A percentile compares a stretch with the other conserved stretches of the same genome.
phyloP scores from a whole-genome alignment of 208 protist species.

The Phytomonas sp. region DNA sequence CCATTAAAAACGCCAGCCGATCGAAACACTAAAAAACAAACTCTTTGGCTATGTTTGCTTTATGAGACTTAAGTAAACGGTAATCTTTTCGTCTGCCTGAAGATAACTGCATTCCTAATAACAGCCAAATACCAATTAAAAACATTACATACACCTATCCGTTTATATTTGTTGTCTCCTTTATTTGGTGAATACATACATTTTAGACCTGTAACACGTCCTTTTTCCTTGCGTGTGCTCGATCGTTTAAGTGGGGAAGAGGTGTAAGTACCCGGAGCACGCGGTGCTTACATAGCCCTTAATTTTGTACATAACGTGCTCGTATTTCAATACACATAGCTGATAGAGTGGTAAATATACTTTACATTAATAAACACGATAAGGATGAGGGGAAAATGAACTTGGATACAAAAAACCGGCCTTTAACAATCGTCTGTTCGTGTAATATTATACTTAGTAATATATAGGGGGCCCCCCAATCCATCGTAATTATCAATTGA shows the following conservation, averaged over 20 bases:
- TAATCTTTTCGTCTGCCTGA: background rate
- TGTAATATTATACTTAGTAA: background rate
- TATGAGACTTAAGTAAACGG: background rate
- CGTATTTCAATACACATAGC: conserved; percentile 5
- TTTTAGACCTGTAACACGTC: background rate
- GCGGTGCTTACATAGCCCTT: background rate
- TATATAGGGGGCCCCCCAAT: background rate
- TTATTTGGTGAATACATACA: background rate
- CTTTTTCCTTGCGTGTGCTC: background rate
- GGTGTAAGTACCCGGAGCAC: background rate
- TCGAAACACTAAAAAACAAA: background rate
- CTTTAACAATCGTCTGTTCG: background rate
- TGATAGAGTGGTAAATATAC: background rate
- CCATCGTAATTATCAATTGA: background rate
- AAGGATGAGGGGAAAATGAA: conserved; percentile 3
- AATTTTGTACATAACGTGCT: background rate
- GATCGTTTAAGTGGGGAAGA: background rate
- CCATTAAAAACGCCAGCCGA: background rate
- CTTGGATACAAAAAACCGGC: background rate
- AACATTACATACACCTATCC: background rate
- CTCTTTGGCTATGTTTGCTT: background rate
- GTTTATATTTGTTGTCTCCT: background rate
- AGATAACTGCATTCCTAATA: background rate
- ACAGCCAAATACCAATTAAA: background rate
- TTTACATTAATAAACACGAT: conserved; percentile 8